Conservation (phyloP, 2,329 filamentous ascomycete genomes). For the Fusarium miscanthi region DNA sequence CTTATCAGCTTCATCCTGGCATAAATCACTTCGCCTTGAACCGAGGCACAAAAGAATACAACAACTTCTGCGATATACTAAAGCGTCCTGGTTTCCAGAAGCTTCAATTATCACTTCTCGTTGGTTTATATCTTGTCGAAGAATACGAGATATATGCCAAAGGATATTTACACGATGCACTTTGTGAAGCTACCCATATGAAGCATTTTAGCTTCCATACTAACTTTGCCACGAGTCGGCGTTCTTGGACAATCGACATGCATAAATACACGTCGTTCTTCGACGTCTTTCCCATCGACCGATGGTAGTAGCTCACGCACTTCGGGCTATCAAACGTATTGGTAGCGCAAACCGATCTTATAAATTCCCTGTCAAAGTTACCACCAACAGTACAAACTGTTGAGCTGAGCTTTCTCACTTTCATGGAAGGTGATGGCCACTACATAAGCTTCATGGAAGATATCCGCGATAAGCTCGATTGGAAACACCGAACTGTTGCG, state of each 20-base stretch:
- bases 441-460: neutral
- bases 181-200: neutral
- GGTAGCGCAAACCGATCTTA: neutral
- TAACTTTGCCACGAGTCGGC: rapidly evolving
- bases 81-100: neutral
- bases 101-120: neutral
- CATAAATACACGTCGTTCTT: neutral
- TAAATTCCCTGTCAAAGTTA: neutral
- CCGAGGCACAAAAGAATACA: neutral
- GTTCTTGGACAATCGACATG: rapidly evolving
- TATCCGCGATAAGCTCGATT: neutral
- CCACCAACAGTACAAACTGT: neutral
- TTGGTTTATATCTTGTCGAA: neutral
- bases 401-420: neutral
- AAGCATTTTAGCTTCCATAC: neutral
- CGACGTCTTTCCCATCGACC: neutral
- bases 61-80: neutral
- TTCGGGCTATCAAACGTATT: neutral
- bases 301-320: neutral
- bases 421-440: neutral
- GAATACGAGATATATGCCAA: neutral
- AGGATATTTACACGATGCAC: rapidly evolving
- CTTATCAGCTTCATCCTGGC: neutral
- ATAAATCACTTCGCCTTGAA: neutral
- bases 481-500: neutral